Evolutionary conservation across 192 early-diverging fungal species (phyloP).

Genomic region (Diversispora epigaea): DNA sequence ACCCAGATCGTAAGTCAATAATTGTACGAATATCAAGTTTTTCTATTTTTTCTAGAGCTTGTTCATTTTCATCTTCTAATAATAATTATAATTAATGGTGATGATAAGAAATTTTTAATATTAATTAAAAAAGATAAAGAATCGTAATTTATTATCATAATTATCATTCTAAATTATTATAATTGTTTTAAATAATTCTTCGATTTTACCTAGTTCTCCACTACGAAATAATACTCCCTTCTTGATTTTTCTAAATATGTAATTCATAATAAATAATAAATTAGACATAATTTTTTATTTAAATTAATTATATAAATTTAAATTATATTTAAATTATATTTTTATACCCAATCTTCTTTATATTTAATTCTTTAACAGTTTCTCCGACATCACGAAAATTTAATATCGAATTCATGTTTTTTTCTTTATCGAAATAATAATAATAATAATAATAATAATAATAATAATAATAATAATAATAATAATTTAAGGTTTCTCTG

Average conservation of each 20-base stretch:
- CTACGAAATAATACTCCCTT: slow-evolving; percentile 6
- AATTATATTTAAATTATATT: not conserved
- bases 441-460: too few species aligned
- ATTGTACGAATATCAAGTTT: slow-evolving; percentile 29
- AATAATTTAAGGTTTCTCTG: too few species aligned
- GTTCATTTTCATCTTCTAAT: not conserved
- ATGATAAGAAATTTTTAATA: not conserved
- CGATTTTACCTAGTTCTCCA: not conserved
- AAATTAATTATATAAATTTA: too few species aligned
- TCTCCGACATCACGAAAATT: slow-evolving; percentile 28
- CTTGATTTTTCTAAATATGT: not conserved
- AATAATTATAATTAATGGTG: not conserved
- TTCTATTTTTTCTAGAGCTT: not conserved
- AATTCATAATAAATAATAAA: not conserved
- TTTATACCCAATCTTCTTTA: not conserved
- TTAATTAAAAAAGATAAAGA: not conserved
- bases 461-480: too few species aligned
- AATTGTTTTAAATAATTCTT: not conserved
- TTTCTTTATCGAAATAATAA: not conserved
- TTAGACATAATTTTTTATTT: not conserved
- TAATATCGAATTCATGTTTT: slow-evolving; percentile 10
- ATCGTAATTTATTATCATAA: not conserved
- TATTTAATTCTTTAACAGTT: not conserved
- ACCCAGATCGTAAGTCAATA: slow-evolving; percentile 32
- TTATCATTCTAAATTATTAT: not conserved